These are phyloP conservation scores for Dioscorea cayenensis DNA, from an alignment of 116 monocot species.

Conservation along the genomic window DNA sequence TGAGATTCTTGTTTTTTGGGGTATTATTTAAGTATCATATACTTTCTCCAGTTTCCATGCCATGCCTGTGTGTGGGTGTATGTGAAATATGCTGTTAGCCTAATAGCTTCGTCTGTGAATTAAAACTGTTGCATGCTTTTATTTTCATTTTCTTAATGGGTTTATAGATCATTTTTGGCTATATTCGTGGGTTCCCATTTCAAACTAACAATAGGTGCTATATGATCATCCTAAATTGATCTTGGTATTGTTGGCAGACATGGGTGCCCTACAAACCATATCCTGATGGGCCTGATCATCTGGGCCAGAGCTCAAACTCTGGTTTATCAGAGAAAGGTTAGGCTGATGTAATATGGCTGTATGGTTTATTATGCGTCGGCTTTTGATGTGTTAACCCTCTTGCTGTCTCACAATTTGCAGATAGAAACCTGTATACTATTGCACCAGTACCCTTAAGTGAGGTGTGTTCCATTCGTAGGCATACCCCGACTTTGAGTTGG, in stretches of 20 bases:
- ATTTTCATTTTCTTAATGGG: no score
- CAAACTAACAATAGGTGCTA: background rate
- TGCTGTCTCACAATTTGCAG: conserved; percentile 26
- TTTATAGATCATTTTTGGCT: no score
- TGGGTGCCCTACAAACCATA: conserved; percentile 71
- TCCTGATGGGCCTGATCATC: conserved; percentile 27
- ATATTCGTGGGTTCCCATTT: no score
- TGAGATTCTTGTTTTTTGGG: no score
- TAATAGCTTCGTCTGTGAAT: no score
- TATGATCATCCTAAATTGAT: conserved; percentile 4
- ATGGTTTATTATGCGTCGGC: background rate
- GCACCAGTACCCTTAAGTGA: conserved; percentile 54
- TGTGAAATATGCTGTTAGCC: no score
- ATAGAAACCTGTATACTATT: conserved; percentile 79
- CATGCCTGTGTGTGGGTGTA: no score
- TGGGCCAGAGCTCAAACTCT: conserved; percentile 22
- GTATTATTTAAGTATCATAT: no score
- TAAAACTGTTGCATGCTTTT: no score
- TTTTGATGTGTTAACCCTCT: background rate
- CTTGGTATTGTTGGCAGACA: conserved; percentile 24
- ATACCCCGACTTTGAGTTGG: conserved; percentile 80
- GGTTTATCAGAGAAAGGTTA: conserved; percentile 53
- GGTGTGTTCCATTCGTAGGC: conserved; percentile 71
- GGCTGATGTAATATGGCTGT: background rate
- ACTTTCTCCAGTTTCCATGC: no score